Evolutionary conservation across 331 rosid species (phyloP).

Genomic region (Malus hybrid): DNA sequence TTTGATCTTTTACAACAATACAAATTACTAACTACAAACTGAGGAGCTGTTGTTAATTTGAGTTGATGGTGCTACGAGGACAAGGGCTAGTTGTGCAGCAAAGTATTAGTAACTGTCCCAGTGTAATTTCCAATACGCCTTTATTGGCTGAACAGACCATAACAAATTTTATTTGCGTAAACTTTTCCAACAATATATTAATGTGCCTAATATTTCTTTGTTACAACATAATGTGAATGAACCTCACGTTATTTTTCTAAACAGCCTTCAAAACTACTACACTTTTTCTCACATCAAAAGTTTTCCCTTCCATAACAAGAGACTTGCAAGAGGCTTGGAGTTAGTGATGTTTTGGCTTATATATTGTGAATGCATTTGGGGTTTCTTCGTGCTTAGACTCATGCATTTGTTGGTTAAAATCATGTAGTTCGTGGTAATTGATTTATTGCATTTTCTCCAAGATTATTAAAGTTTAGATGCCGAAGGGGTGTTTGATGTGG

Average conservation of each 20-base stretch:
- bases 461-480: background rate
- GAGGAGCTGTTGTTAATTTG: background rate
- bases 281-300: background rate
- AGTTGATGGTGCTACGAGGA: background rate
- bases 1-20: background rate
- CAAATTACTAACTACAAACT: background rate
- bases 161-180: background rate
- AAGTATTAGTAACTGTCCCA: background rate
- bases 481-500: background rate
- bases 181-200: background rate
- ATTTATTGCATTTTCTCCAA: background rate
- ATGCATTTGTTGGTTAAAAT: background rate
- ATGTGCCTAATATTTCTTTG: background rate
- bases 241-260: background rate
- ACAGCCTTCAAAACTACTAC: background rate
- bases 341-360: background rate
- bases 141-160: background rate
- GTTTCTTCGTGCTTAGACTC: background rate
- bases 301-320: background rate
- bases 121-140: background rate
- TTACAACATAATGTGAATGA: background rate
- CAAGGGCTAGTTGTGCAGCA: background rate
- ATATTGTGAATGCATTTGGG: background rate
- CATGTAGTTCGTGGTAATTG: background rate
- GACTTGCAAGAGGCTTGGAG: background rate